A percentile compares a stretch with the other conserved stretches of the same genome.
Evolutionary conservation across 106 monocot genomes (phyloP).

Genomic region (Triglochin maritima): DNA sequence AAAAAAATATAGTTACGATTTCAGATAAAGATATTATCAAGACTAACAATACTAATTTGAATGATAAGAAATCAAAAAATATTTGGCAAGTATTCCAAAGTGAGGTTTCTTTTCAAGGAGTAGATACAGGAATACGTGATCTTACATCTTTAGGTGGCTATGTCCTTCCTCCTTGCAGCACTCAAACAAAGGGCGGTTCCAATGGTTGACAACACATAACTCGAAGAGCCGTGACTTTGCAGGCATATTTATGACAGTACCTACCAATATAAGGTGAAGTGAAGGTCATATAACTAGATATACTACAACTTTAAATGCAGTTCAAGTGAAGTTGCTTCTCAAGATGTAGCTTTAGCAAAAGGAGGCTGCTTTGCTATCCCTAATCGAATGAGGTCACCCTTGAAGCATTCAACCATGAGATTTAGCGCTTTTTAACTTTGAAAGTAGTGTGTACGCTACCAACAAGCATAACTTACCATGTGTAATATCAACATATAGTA

Average conservation of each 20-base stretch:
- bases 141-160: conserved; percentile 47
- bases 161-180: conserved; percentile 56
- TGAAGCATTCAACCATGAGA: too few species aligned
- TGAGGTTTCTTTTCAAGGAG: background rate
- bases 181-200: conserved; percentile 49
- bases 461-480: background rate
- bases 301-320: too few species aligned
- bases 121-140: background rate
- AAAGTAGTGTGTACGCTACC: background rate
- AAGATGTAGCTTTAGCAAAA: too few species aligned
- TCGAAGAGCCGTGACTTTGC: conserved; percentile 45
- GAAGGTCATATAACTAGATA: too few species aligned
- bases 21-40: conserved; percentile 1
- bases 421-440: too few species aligned
- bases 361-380: too few species aligned
- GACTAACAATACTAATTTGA: background rate
- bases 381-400: too few species aligned
- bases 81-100: background rate
- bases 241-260: background rate
- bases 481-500: background rate
- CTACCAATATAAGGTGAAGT: background rate
- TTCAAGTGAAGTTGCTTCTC: too few species aligned
- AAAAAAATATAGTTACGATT: background rate
- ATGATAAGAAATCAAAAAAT: background rate
- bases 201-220: conserved; percentile 44